Evolutionary conservation across 306 rosid species (phyloP), one percentile per base, ranked within the genome.

Genomic region (Nissolia schottii): DNA sequence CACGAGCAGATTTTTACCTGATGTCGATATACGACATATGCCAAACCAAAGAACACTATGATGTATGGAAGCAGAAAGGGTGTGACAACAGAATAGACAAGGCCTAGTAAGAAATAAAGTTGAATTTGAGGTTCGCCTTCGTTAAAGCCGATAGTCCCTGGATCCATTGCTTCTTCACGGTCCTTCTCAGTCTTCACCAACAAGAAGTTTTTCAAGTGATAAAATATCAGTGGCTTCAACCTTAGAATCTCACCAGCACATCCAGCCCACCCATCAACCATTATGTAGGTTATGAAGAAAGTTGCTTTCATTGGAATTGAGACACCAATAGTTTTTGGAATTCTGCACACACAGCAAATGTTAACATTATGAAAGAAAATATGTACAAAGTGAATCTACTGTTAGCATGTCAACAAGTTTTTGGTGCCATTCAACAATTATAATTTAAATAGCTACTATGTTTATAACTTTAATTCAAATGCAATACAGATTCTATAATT

Each of bases 211-310:
- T 83, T 86, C 43, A 94, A 71, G 83, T 94, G 98, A 80, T 83
- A 94, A 8, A 94, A 73, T 69, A 94, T 80, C 87, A 94, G 73
- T 20, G 98, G 97, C 83, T 84, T 94, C 86, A 94, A 77, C 73
- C 96, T 89, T 61, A 94, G 81, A 86, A 94, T 94, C 82, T 94
- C 99, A 31, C 81, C 98, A 18, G 98, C 98, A 86, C 92, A 79
- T 73, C 98, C 98, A 81, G 97, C 98, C 98, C 98, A 94, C 32
- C 98, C 98, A 80, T 94, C 98, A 22, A 94, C 98, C 98, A 94
- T 94, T 72, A 89, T 87, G 76, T 91, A 94, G 60, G 97, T 94
- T 70, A 94, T 91, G 79, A 94, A 94, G 92, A 94, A 94, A 12
- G 98, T 94, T 32, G 98, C 98, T 82, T 94, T 94, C 98, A 94